A percentile compares a stretch with the other conserved stretches of the same genome.
These are phyloP conservation scores for Nannochloropsis salina DNA, from an alignment of 108 stramenopile genomes.

Conservation along the genomic window DNA sequence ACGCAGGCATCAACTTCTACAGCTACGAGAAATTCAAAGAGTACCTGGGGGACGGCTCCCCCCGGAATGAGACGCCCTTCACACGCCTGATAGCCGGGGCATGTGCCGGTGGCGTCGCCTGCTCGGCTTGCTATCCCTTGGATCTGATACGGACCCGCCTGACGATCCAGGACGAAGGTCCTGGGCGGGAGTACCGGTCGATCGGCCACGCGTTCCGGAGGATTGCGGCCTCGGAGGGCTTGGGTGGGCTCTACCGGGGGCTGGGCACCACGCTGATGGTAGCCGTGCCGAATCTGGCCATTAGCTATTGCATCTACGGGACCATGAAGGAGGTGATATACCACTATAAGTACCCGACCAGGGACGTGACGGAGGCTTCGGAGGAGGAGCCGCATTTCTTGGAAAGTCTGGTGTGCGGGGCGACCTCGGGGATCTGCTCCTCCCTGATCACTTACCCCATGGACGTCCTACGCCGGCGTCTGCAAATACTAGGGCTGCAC, in stretches of 20 bases:
- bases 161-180: slow-evolving; percentile 73
- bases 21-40: slow-evolving; percentile 76
- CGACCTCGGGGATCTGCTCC: slow-evolving; percentile 65
- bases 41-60: slow-evolving; percentile 52
- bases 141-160: slow-evolving; percentile 82
- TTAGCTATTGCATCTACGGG: slow-evolving; percentile 79
- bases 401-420: slow-evolving; percentile 71
- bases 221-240: slow-evolving; percentile 70
- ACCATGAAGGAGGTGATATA: slow-evolving; percentile 79
- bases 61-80: slow-evolving; percentile 51
- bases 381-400: slow-evolving; percentile 65
- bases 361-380: slow-evolving; percentile 69
- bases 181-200: slow-evolving; percentile 62
- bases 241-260: slow-evolving; percentile 71
- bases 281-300: slow-evolving; percentile 79
- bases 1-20: slow-evolving; percentile 83
- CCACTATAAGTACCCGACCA: slow-evolving; percentile 63
- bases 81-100: slow-evolving; percentile 76
- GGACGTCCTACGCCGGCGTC: slow-evolving; percentile 76
- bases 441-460: slow-evolving; percentile 77
- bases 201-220: slow-evolving; percentile 74
- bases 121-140: slow-evolving; percentile 80
- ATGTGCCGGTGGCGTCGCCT: slow-evolving; percentile 69
- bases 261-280: slow-evolving; percentile 71
- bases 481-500: slow-evolving; percentile 84